Evolutionary conservation across 2,329 filamentous ascomycete genomes (phyloP).

Genomic region (Aureobasidium melanogenum): DNA sequence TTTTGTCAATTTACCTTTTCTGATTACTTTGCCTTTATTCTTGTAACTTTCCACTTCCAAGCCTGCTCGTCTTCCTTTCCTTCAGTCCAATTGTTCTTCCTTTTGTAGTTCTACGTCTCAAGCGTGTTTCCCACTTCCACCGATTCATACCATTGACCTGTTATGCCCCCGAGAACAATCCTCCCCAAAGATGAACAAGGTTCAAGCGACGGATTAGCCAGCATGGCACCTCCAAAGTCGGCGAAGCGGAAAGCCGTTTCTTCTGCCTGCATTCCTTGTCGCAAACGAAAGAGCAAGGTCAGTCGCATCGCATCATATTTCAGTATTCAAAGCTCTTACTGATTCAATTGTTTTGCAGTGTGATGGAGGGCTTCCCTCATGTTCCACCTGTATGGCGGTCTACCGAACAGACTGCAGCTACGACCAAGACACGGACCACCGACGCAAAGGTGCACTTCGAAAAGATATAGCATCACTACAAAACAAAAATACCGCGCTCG

Average conservation of each 20-base stretch:
- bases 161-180: slow-evolving; percentile 12
- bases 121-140: neutral
- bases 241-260: slow-evolving; percentile 30
- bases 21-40: neutral
- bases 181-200: slow-evolving; percentile 15
- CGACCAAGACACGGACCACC: slow-evolving; percentile 40
- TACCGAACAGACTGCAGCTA: slow-evolving; percentile 43
- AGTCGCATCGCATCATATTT: slow-evolving; percentile 9
- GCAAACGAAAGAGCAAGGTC: slow-evolving; percentile 43
- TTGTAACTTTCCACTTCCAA: neutral
- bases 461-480: slow-evolving; percentile 31
- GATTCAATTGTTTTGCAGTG: slow-evolving; percentile 28
- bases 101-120: neutral
- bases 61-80: neutral
- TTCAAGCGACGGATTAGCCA: slow-evolving; percentile 1
- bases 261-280: slow-evolving; percentile 40
- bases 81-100: neutral
- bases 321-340: neutral
- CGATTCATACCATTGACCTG: neutral
- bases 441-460: slow-evolving; percentile 35
- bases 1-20: neutral
- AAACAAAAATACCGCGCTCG: slow-evolving; percentile 28
- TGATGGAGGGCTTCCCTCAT: slow-evolving; percentile 40
- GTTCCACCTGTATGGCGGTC: slow-evolving; percentile 43
- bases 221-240: slow-evolving; percentile 16